Conservation (phyloP, 495 filamentous ascomycete species). For the Aspergillus steynii region DNA sequence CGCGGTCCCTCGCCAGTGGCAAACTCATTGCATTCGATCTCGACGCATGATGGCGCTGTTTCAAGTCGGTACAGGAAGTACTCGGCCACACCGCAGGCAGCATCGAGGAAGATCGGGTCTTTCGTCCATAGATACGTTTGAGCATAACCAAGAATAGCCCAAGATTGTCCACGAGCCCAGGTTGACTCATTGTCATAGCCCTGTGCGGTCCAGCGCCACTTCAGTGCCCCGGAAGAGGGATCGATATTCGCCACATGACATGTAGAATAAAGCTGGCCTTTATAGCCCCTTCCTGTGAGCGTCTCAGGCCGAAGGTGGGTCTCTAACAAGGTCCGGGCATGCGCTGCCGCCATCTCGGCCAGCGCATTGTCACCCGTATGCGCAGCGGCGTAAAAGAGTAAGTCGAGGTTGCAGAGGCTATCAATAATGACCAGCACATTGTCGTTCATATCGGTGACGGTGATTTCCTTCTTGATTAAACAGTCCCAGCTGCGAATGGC, state of each 20-base stretch:
- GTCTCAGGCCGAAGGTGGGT: slow-evolving; percentile 32
- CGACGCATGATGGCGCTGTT: slow-evolving; percentile 18
- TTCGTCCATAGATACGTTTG: slow-evolving; percentile 45
- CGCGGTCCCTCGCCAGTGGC: slow-evolving; percentile 6
- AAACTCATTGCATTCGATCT: neutral
- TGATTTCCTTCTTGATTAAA: slow-evolving; percentile 20
- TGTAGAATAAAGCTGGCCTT: slow-evolving; percentile 25
- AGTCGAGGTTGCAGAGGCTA: slow-evolving; percentile 43
- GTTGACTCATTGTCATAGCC: slow-evolving; percentile 37
- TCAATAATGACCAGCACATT: slow-evolving; percentile 47
- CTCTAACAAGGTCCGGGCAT: slow-evolving; percentile 33
- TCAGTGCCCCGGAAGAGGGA: slow-evolving; percentile 35
- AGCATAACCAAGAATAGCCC: slow-evolving; percentile 45
- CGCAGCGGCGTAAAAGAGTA: slow-evolving; percentile 43
- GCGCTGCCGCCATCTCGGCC: slow-evolving; percentile 33
- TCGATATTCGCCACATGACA: slow-evolving; percentile 44
- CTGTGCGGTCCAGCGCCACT: slow-evolving; percentile 36
- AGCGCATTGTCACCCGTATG: slow-evolving; percentile 27
- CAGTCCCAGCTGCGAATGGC: slow-evolving; percentile 45
- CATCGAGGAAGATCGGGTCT: slow-evolving; percentile 33
- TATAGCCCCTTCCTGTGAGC: slow-evolving; percentile 10
- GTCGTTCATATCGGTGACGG: slow-evolving; percentile 24
- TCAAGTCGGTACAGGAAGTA: slow-evolving; percentile 37
- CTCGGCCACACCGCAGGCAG: slow-evolving; percentile 35
- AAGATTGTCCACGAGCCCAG: slow-evolving; percentile 47